phyloP scores from a whole-genome alignment of 2,329 filamentous ascomycete genomes.

The Orbilia blumenaviensis region DNA sequence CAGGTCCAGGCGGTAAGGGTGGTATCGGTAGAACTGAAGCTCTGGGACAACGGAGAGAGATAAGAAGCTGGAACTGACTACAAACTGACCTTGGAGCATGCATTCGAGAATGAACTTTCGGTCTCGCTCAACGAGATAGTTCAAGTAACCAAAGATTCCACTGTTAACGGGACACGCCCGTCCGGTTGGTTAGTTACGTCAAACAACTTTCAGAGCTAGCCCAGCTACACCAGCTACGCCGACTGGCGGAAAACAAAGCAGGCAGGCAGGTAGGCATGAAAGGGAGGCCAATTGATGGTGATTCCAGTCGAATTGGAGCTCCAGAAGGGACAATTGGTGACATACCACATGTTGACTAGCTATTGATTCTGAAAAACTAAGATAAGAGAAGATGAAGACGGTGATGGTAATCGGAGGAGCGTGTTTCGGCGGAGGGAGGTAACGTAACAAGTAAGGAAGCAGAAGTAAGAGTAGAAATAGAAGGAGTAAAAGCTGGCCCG shows the following conservation, averaged over 20 bases:
- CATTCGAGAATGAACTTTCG: conserved; percentile 95
- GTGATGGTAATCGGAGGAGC: not conserved
- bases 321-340: conserved; percentile 11
- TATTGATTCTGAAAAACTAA: not conserved
- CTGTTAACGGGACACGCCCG: no score
- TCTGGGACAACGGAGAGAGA: not conserved
- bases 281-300: conserved; percentile 4
- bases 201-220: no score
- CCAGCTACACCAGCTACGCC: no score
- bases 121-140: conserved; percentile 99
- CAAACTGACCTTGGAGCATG: conserved; percentile 82
- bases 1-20: no score
- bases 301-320: not conserved
- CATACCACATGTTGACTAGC: conserved; percentile 43
- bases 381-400: no score
- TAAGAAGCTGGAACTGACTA: not conserved
- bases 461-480: no score
- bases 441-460: not conserved
- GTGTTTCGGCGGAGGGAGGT: not conserved
- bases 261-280: no score
- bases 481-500: no score
- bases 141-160: conserved; percentile 98
- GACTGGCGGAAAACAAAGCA: no score
- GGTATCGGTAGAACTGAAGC: not conserved
- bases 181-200: no score